Evolutionary conservation across 176 grass and related monocot species (phyloP).

Genomic region (Lolium perenne): DNA sequence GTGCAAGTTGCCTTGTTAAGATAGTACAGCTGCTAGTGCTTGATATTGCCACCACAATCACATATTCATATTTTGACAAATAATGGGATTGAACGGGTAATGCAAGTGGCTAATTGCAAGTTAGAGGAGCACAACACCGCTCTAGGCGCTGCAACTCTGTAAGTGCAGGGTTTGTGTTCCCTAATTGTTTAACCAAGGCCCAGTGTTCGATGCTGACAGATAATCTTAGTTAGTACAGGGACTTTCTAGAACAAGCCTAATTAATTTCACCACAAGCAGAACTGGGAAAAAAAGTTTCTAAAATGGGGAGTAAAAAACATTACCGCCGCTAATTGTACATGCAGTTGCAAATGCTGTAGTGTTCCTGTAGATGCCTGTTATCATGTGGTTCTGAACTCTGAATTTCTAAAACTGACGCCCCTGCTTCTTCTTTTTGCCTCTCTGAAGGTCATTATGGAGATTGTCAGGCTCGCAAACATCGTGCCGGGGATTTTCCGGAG

Average conservation of each 20-base stretch:
- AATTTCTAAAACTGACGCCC: constrained; percentile 36
- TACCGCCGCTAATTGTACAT: too few species aligned
- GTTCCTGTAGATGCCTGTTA: neutral
- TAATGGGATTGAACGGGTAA: constrained; percentile 28
- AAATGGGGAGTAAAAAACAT: neutral
- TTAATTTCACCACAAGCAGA: constrained; percentile 4
- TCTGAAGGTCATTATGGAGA: constrained; percentile 73
- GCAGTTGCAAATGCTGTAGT: too few species aligned
- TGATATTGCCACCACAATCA: neutral
- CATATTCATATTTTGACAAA: neutral
- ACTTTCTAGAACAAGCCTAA: neutral
- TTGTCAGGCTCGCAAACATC: constrained; percentile 78
- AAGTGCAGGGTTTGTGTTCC: constrained; percentile 23
- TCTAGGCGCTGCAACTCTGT: constrained; percentile 13
- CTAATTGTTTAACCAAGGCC: constrained; percentile 17
- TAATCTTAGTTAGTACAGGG: constrained; percentile 27
- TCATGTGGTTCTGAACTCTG: constrained; percentile 25
- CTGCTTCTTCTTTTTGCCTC: neutral
- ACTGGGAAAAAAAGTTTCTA: neutral
- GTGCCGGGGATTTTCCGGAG: constrained; percentile 83
- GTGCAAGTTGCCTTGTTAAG: constrained; percentile 17
- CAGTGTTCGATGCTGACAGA: constrained; percentile 32
- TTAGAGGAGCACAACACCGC: constrained; percentile 31
- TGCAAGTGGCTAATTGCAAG: neutral
- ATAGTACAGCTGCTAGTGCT: neutral